Percentiles rank a stretch among this genome's conserved stretches.
phyloP scores from a whole-genome alignment of 805 yeast species.

The Millerago galiae region DNA sequence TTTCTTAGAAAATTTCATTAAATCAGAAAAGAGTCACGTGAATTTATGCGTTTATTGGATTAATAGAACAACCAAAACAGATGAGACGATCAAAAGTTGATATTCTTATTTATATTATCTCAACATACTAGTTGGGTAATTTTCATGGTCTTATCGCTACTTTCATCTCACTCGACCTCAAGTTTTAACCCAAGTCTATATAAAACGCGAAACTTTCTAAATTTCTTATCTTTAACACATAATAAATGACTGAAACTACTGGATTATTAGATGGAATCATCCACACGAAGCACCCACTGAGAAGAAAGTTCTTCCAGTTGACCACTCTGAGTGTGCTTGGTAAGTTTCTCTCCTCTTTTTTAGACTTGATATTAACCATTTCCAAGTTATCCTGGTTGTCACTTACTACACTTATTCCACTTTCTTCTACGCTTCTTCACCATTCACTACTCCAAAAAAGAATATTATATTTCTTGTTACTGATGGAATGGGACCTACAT shows the following conservation, averaged over 20 bases:
- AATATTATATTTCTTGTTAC: conserved; percentile 84
- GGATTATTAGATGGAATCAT: not conserved
- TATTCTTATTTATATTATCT: too few relatives aligned
- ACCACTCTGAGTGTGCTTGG: not conserved
- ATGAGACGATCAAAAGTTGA: too few relatives aligned
- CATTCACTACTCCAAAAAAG: conserved; percentile 34
- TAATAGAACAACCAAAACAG: too few relatives aligned
- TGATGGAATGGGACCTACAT: conserved; percentile 95
- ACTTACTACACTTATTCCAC: not conserved
- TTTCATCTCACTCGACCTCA: too few relatives aligned
- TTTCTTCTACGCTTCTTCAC: not conserved
- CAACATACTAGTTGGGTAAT: too few relatives aligned
- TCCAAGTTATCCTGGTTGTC: not conserved
- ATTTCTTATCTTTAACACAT: not conserved
- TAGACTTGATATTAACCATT: not conserved
- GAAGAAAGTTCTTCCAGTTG: not conserved
- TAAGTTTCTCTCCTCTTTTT: not conserved
- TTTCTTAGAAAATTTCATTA: not conserved
- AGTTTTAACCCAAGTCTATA: too few relatives aligned
- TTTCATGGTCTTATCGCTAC: too few relatives aligned
- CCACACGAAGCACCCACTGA: not conserved
- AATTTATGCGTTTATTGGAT: too few relatives aligned
- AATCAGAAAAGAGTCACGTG: not conserved
- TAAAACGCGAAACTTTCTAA: not conserved
- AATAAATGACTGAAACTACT: not conserved